These are phyloP conservation scores for Pichia sp. DNA, from an alignment of 1,139 yeast species.

Conservation along the genomic window DNA sequence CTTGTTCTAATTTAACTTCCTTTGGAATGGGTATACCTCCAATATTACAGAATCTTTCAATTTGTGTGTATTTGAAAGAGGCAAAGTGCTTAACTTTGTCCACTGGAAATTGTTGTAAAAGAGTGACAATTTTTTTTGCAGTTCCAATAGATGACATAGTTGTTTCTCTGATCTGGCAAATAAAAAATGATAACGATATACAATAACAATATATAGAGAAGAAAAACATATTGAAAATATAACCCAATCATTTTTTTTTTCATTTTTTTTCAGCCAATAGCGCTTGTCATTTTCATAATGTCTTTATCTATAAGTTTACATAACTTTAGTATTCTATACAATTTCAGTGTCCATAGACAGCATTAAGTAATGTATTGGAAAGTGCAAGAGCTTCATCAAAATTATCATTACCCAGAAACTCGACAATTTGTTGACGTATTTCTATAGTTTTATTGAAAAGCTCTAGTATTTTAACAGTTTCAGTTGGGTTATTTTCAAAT, in stretches of 20 bases:
- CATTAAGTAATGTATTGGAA: not conserved
- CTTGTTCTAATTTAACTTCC: conserved; percentile 27
- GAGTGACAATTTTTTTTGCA: conserved; percentile 33
- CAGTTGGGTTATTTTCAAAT: not conserved
- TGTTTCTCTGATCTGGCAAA: not conserved
- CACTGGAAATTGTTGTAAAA: conserved; percentile 46
- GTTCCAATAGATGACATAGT: conserved; percentile 19
- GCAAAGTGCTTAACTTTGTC: conserved; percentile 62
- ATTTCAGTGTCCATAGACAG: not conserved
- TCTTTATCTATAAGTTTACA: not conserved
- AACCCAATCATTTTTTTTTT: too few species aligned
- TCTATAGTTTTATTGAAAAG: not conserved
- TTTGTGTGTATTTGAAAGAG: conserved; percentile 60
- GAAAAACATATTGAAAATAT: not conserved
- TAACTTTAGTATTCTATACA: not conserved
- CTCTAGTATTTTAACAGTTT: not conserved
- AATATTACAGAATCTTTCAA: conserved; percentile 46
- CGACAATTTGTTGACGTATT: not conserved
- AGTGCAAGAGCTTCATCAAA: not conserved
- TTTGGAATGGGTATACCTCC: conserved; percentile 35
- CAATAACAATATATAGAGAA: not conserved
- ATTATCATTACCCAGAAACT: not conserved
- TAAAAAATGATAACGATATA: too few species aligned
- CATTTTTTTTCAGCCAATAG: not conserved
- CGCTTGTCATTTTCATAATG: not conserved